Base-by-base conservation (phyloP, 2,329 filamentous ascomycete genomes). In the Sporothrix sp. region DNA sequence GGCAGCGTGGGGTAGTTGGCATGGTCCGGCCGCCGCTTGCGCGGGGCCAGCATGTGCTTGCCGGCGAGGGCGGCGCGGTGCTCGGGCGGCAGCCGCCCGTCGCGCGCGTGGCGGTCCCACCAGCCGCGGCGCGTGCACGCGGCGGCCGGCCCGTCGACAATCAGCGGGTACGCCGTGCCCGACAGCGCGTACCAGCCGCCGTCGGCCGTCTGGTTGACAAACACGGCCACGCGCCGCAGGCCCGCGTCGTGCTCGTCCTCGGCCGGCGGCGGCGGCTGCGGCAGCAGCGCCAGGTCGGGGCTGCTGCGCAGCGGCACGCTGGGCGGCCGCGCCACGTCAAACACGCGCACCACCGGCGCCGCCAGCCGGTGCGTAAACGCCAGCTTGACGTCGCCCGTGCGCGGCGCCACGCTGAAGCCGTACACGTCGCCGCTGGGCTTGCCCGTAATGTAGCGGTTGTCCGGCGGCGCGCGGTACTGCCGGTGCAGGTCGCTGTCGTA, bases 111-210 rank as follows among this genome's bases (percentile, higher is more conserved):
- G 8, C 30, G 37, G 14, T 58, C 55, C 57, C 57, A 59, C 55
- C 56, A 59, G 44, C 55, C 55, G n/a, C 45, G 38, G n/a, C 43
- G 21, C 7, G 54, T 55, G 42, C 54, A 59, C 39, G 48, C 44
- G n/a, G 57, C 57, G 10, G 54, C 21, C 3, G 55, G 51, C n/a
- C 48, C 53, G 28, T 58, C 56, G 10, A 59, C 84, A 25, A 95
- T 87, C 9, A 91, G 75, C 3, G 93, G 93, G 59, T 96, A 97
- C 8, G 81, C 81, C 36, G 74, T 76, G 52, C 94, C 91, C 1
- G 91, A 96, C 68, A 97, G 76, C 28, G 90, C 93, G 65, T 91
- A 98, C 89, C 91, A 97, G 54, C 86, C 85, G 27, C 90, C 91
- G n/a, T 74, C 72, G 51, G 85, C 79, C 2, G 90, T 96, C 58